A percentile compares a stretch with the other conserved stretches of the same genome.
Evolutionary conservation across 495 filamentous ascomycete genomes (phyloP).

Genomic region (Aspergillus olivimuriae): DNA sequence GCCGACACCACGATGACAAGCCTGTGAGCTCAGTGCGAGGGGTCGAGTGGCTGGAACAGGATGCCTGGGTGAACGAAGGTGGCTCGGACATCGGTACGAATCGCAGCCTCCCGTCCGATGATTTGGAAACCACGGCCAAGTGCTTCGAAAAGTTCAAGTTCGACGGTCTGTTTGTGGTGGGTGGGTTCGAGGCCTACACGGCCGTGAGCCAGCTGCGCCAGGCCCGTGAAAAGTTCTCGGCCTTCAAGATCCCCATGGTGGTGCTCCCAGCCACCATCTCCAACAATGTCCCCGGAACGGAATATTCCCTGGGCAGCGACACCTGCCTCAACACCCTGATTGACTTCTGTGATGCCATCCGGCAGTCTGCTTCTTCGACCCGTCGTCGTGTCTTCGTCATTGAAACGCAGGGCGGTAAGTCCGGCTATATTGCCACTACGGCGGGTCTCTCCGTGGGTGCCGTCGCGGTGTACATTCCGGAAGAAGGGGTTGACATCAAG

Average conservation of each 20-base stretch:
- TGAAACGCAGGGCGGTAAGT: conserved; percentile 93
- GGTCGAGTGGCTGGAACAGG: conserved; percentile 88
- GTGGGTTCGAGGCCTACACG: conserved; percentile 96
- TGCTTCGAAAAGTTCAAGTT: conserved; percentile 83
- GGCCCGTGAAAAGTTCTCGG: conserved; percentile 67
- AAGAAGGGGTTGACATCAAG: conserved; percentile 89
- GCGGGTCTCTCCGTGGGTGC: conserved; percentile 86
- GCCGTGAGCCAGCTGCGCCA: conserved; percentile 79
- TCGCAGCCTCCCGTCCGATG: conserved; percentile 78
- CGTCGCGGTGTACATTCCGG: conserved; percentile 93
- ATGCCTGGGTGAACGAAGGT: conserved; percentile 91
- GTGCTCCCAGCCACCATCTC: conserved; percentile 94
- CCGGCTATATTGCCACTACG: conserved; percentile 89
- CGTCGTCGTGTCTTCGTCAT: conserved; percentile 94
- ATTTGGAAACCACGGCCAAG: conserved; percentile 74
- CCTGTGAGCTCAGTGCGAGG: conserved; percentile 77
- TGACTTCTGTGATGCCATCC: conserved; percentile 93
- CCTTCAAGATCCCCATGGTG: conserved; percentile 89
- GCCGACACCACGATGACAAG: conserved; percentile 78
- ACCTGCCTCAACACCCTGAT: conserved; percentile 97
- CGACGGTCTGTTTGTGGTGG: conserved; percentile 86
- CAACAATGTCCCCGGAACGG: conserved; percentile 97
- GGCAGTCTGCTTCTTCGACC: conserved; percentile 90
- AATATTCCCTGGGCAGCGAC: conserved; percentile 94
- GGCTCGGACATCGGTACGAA: conserved; percentile 98